phyloP scores from a whole-genome alignment of 176 grass and related monocot species.

The Bonia amplexicaulis region DNA sequence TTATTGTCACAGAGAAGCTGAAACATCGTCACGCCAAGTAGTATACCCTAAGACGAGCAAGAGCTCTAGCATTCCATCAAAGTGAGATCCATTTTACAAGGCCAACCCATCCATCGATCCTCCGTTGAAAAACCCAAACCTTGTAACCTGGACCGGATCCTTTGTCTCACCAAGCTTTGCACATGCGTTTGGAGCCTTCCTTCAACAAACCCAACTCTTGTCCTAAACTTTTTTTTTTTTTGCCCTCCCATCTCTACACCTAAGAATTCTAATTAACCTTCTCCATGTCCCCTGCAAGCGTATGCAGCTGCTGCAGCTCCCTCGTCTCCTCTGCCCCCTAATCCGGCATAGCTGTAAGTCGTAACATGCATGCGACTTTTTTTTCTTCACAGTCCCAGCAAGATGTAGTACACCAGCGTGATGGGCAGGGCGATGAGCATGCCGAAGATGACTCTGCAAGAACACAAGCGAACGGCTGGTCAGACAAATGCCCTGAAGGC shows the following conservation, averaged over 20 bases:
- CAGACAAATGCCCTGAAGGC: conserved; percentile 24
- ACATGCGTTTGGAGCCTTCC: neutral
- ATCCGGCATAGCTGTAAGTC: neutral
- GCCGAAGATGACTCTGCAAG: conserved; percentile 85
- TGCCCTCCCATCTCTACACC: conserved; percentile 23
- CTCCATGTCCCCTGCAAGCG: neutral
- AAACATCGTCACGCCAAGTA: neutral
- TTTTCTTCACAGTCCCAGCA: conserved; percentile 58
- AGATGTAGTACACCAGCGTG: conserved; percentile 90
- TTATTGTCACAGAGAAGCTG: neutral
- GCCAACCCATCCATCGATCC: neutral
- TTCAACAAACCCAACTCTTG: neutral
- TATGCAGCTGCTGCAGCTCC: neutral
- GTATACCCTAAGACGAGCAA: conserved; percentile 16
- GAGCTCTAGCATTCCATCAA: conserved; percentile 50
- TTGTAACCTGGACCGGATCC: conserved; percentile 15
- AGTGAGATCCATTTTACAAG: conserved; percentile 48
- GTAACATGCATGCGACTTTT: neutral
- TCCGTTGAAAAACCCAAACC: neutral
- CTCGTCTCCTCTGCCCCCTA: conserved; percentile 23
- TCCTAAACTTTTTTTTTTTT: neutral
- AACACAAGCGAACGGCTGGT: conserved; percentile 6
- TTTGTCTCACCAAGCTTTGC: neutral
- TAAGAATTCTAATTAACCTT: conserved; percentile 33
- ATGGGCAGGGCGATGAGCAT: conserved; percentile 94